Evolutionary conservation across 495 filamentous ascomycete species (phyloP).

Genomic region (Aspergillus steynii): DNA sequence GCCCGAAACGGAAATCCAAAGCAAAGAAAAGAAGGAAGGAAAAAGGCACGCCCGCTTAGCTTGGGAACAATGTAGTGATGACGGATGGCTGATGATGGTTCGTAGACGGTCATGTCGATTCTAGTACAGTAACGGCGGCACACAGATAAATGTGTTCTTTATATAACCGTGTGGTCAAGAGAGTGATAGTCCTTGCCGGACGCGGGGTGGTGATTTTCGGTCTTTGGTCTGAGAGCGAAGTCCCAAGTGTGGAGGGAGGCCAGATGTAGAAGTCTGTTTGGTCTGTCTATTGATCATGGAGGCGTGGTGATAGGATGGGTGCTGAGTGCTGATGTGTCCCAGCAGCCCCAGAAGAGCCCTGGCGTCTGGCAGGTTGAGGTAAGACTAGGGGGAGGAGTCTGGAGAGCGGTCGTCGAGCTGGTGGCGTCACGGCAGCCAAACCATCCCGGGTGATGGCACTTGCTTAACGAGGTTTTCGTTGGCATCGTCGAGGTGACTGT

Average conservation of each 20-base stretch:
- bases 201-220: neutral
- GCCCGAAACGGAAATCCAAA: neutral
- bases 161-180: neutral
- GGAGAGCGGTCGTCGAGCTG: conserved; percentile 47
- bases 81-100: neutral
- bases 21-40: neutral
- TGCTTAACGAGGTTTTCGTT: conserved; percentile 24
- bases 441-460: conserved; percentile 68
- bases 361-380: conserved; percentile 49
- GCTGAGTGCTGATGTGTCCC: conserved; percentile 42
- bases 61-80: neutral
- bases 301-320: conserved; percentile 33
- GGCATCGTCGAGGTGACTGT: neutral
- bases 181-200: neutral
- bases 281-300: conserved; percentile 3
- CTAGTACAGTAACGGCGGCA: neutral
- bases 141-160: neutral
- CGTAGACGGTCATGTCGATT: neutral
- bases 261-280: neutral
- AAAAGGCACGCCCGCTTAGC: conserved; percentile 3
- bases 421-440: conserved; percentile 64
- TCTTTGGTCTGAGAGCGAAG: neutral
- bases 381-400: conserved; percentile 31
- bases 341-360: conserved; percentile 58
- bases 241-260: neutral